Evolutionary conservation across 306 rosid species (phyloP).

Genomic region (Delonix regia): DNA sequence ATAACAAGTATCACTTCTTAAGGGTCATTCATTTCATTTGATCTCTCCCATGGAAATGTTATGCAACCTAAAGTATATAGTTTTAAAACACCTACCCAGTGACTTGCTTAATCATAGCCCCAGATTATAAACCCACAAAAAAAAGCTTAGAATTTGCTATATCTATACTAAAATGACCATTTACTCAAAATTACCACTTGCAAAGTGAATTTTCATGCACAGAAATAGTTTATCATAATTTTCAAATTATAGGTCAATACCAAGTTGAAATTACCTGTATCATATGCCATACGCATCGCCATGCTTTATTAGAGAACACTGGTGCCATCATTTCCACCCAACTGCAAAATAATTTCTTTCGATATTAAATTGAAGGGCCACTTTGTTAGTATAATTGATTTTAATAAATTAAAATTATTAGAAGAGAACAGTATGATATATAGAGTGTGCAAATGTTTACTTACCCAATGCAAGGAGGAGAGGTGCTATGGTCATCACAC

Average conservation of each 20-base stretch:
- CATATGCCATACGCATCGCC: constrained; percentile 93
- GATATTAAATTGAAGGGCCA: constrained; percentile 24
- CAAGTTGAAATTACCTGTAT: constrained; percentile 66
- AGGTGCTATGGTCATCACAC: constrained; percentile 68
- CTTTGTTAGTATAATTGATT: constrained; percentile 21
- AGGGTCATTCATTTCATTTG: not conserved
- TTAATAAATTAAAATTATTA: not conserved
- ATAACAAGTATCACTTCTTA: no score
- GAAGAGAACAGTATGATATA: constrained; percentile 27
- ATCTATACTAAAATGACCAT: not conserved
- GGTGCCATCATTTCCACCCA: constrained; percentile 99
- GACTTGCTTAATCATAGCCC: not conserved
- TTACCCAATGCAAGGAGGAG: constrained; percentile 94
- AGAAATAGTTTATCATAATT: constrained; percentile 12
- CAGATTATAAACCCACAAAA: constrained; percentile 13
- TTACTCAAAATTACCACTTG: not conserved
- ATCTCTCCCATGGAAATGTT: not conserved
- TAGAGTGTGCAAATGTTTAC: constrained; percentile 9
- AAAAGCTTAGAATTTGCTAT: not conserved
- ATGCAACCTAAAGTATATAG: not conserved
- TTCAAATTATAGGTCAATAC: constrained; percentile 11
- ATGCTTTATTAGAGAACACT: constrained; percentile 77
- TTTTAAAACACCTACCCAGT: not conserved
- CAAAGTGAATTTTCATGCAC: not conserved
- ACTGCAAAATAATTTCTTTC: constrained; percentile 50